Conservation (phyloP, 495 filamentous ascomycete species). For the Chaetomium cochliodes region DNA sequence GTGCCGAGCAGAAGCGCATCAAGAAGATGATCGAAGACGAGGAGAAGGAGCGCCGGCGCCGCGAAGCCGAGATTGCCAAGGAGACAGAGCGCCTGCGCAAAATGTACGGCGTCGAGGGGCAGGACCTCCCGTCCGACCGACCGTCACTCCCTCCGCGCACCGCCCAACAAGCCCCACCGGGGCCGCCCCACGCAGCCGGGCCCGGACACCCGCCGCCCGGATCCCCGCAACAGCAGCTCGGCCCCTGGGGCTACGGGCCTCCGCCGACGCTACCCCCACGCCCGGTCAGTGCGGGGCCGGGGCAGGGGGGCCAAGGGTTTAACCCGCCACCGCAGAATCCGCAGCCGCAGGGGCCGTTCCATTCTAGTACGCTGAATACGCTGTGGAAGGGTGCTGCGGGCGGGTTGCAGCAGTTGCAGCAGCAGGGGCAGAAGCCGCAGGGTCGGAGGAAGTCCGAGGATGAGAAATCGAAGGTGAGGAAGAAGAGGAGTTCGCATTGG, state of each 20-base stretch:
- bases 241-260: neutral
- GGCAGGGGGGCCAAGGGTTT: constrained; percentile 34
- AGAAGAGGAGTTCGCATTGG: constrained; percentile 49
- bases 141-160: constrained; percentile 26
- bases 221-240: constrained; percentile 16
- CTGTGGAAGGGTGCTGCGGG: constrained; percentile 33
- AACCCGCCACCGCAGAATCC: neutral
- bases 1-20: constrained; percentile 65
- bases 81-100: constrained; percentile 81
- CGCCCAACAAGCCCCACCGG: constrained; percentile 15
- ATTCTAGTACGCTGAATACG: constrained; percentile 28
- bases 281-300: constrained; percentile 46
- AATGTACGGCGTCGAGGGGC: constrained; percentile 62
- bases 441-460: constrained; percentile 34
- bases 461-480: constrained; percentile 39
- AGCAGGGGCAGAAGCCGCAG: constrained; percentile 12
- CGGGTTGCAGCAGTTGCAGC: constrained; percentile 19
- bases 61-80: constrained; percentile 70
- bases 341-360: constrained; percentile 26
- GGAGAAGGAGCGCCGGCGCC: constrained; percentile 61
- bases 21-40: constrained; percentile 78
- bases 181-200: constrained; percentile 1
- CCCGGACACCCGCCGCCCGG: neutral
- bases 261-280: constrained; percentile 40
- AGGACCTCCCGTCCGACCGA: constrained; percentile 37